These are phyloP conservation scores for Vairimorpha necatrix DNA, from an alignment of 371 early-diverging fungal species.

Conservation along the genomic window DNA sequence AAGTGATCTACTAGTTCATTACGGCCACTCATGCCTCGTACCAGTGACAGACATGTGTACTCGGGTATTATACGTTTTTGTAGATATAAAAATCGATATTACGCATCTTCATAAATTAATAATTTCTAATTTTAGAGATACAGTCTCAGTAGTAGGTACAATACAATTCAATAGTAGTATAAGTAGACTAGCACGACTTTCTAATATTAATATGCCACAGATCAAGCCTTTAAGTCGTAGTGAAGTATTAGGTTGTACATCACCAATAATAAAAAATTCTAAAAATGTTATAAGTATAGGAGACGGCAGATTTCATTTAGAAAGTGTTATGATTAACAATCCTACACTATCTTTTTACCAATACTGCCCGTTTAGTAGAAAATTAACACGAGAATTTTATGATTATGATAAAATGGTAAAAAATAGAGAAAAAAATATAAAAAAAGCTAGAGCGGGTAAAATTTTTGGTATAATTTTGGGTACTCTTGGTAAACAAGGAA, in stretches of 20 bases:
- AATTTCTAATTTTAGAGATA: constrained; percentile 71
- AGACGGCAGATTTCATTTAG: constrained; percentile 97
- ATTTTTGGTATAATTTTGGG: constrained; percentile 83
- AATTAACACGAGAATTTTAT: constrained; percentile 82
- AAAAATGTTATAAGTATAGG: constrained; percentile 68
- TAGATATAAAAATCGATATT: constrained; percentile 90
- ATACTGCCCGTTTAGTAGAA: constrained; percentile 90
- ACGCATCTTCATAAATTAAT: constrained; percentile 83
- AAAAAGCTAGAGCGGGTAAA: constrained; percentile 68
- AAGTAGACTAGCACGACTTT: constrained; percentile 66
- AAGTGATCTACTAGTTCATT: constrained; percentile 94
- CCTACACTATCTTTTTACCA: constrained; percentile 79
- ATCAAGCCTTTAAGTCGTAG: constrained; percentile 88
- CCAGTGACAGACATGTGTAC: constrained; percentile 85
- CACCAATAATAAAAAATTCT: constrained; percentile 78
- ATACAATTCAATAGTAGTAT: constrained; percentile 89
- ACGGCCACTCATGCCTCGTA: constrained; percentile 95
- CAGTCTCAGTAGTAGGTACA: constrained; percentile 79
- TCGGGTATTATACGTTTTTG: constrained; percentile 95
- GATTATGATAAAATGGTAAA: constrained; percentile 81
- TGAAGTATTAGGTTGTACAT: constrained; percentile 97
- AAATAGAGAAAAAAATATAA: constrained; percentile 74
- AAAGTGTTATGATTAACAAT: constrained; percentile 96
- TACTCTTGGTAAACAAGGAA: constrained; percentile 95
- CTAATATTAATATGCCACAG: constrained; percentile 69